These are phyloP conservation scores for Podospora pseudoanserina DNA, from an alignment of 495 filamentous ascomycete species.

Conservation along the genomic window DNA sequence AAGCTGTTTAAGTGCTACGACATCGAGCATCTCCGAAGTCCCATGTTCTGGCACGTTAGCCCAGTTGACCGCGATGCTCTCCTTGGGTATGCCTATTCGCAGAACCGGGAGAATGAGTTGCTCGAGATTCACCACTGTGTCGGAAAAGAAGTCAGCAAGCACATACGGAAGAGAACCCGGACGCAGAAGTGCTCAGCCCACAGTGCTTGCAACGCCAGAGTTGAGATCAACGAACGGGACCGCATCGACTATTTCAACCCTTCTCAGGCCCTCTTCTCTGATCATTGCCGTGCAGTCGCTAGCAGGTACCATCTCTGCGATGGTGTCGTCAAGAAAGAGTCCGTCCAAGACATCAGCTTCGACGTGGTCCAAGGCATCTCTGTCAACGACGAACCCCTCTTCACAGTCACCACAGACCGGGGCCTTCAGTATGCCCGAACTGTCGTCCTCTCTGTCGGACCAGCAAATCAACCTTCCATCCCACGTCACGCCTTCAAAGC, in stretches of 20 bases:
- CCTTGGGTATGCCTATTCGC: background rate
- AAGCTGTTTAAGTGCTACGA: background rate
- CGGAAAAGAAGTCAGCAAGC: background rate
- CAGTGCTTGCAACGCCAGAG: background rate
- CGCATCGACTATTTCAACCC: background rate
- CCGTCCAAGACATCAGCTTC: background rate
- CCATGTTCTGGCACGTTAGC: background rate
- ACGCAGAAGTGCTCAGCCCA: background rate
- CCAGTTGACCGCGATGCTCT: background rate
- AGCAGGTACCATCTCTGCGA: background rate
- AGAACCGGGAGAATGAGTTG: background rate
- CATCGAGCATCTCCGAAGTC: background rate
- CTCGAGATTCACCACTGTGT: background rate
- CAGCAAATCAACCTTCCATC: background rate
- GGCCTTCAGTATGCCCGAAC: background rate
- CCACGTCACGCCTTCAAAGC: background rate
- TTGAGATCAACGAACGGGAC: background rate
- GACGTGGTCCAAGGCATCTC: background rate
- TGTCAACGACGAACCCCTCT: background rate
- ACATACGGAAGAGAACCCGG: background rate
- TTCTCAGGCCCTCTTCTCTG: background rate
- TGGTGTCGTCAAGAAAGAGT: background rate
- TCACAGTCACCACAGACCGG: background rate
- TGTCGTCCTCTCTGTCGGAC: background rate
- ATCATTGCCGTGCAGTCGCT: background rate